Base-by-base conservation (phyloP, 1,284 basidiomycete genomes). In the Ganoderma boninense region DNA sequence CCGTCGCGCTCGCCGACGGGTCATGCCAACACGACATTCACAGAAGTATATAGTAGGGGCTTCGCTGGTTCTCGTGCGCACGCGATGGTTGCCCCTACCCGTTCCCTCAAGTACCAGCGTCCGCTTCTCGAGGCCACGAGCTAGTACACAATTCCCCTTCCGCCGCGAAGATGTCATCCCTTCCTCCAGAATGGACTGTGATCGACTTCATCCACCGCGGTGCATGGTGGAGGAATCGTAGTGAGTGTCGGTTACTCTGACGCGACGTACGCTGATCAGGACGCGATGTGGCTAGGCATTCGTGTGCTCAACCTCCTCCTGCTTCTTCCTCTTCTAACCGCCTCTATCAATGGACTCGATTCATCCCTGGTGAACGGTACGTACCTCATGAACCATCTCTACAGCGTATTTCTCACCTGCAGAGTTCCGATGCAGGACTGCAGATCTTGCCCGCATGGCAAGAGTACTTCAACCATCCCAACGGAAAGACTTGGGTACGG, bases 381-480 rank as follows among this genome's bases (percentile, higher is more conserved):
- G 80, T 67, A 4, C 26, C 3, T 52, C n/a, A 29, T 20, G 11
- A 40, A 7, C 4, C n/a, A 5, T n/a, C 20, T 3, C 4, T 29
- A 6, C 29, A 65, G 16, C 10, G 20, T 5, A 10, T 7, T 16
- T 13, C 42, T 60, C 52, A 13, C 43, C 46, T 52, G 8, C 32
- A 23, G 32, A 20, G 23, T 35, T 20, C 20, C 16, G n/a, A 16
- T 43, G 13, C 42, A 90, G 90, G 89, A 56, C 80, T 92, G 32
- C 90, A 92, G 78, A 90, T 91, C 69, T 80, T 92, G 26, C 89
- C 89, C 3, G 86, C 84, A 52, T 91, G 89, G 89, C 85, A 88
- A 74, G 71, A 81, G 0, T 89, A 82, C 75, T 91, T 90, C 73
- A 64, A 84, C 56, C 66, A 85, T 71, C 90, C 91, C 4, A 74